Base-by-base conservation (phyloP, 768 basidiomycete genomes). In the Dictyophora rubrovolvata region DNA sequence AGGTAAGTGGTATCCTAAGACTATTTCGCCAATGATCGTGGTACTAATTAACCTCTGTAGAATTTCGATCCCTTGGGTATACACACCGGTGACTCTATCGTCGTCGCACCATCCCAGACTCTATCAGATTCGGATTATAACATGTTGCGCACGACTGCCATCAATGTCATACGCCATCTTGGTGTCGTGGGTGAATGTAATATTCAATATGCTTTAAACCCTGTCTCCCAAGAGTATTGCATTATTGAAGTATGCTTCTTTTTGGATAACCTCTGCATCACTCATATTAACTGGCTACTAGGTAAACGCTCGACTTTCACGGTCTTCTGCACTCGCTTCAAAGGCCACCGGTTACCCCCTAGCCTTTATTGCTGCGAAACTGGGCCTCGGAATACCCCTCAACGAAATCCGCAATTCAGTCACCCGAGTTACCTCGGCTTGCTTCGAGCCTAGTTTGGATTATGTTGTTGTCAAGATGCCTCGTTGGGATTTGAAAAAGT, bases 81-180 rank as follows among this genome's bases (percentile, higher is more conserved):
- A 65, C 95, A 99, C 67, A 99, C 95, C 1, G 95, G 95, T 58
- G 95, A 99, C 70, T 99, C 95, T 5, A 97, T 98, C 67, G 96
- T 99, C 64, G 81, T 98, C 33, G 96, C 96, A 8, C 95, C 95
- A 1, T 97, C 94, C 48, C 95, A 99, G 71, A 98, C 95, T 0
- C 81, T 98, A 28, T 96, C 94, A n/a, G 95, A 98, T 70, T 80
- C 86, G n/a, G 96, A 98, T 70, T 97, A 96, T 77, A 93, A 98
- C 70, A 99, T 98, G 95, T 84, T 99, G 53, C 85, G 96, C 49
- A 96, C 93, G 22, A 96, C 95, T 9, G 96, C 96, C 16, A 87
- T 98, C 73, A 97, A 97, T 67, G 95, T 97, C 64, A 93, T 99
- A 63, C 89, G 95, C n/a, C 95, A 98, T 69, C 83, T 99, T 16